Percentiles rank a stretch among this genome's conserved stretches.
Conservation (phyloP, 2,329 filamentous ascomycete species). For the Hypoxylon sp. region DNA sequence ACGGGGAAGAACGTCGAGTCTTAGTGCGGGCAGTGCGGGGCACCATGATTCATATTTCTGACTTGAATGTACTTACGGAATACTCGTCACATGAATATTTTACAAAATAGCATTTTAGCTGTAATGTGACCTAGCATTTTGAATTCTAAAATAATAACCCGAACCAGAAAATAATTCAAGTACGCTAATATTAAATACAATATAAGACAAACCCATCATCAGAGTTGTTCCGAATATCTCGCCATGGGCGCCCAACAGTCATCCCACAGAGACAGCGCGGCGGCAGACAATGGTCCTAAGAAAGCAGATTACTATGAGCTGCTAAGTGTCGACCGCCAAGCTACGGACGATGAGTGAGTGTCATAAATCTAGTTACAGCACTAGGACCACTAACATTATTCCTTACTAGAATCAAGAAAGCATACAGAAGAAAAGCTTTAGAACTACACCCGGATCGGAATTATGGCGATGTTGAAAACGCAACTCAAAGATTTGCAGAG, state of each 20-base stretch:
- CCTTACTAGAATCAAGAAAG: slow-evolving; percentile 80
- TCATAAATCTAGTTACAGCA: not conserved
- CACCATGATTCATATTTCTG: too few species aligned
- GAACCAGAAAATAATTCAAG: too few species aligned
- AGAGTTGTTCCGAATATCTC: slow-evolving; percentile 37
- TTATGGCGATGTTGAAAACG: slow-evolving; percentile 81
- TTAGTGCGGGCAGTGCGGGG: too few species aligned
- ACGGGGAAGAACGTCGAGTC: too few species aligned
- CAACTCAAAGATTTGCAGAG: slow-evolving; percentile 88
- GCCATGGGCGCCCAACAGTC: slow-evolving; percentile 66
- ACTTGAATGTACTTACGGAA: too few species aligned
- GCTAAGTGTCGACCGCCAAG: slow-evolving; percentile 74
- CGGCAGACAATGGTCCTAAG: slow-evolving; percentile 42
- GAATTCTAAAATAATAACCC: too few species aligned
- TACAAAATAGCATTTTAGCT: too few species aligned
- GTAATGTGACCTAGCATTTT: too few species aligned
- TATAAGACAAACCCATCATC: too few species aligned
- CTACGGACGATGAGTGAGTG: slow-evolving; percentile 80
- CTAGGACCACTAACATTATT: slow-evolving; percentile 5
- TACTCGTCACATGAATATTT: too few species aligned
- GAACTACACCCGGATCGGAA: slow-evolving; percentile 97
- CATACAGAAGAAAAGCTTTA: slow-evolving; percentile 88
- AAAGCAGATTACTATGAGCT: slow-evolving; percentile 90
- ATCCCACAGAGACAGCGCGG: slow-evolving; percentile 48
- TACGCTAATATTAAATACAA: too few species aligned